phyloP scores from a whole-genome alignment of 1,284 basidiomycete genomes.

The Sporisorium sorghi region DNA sequence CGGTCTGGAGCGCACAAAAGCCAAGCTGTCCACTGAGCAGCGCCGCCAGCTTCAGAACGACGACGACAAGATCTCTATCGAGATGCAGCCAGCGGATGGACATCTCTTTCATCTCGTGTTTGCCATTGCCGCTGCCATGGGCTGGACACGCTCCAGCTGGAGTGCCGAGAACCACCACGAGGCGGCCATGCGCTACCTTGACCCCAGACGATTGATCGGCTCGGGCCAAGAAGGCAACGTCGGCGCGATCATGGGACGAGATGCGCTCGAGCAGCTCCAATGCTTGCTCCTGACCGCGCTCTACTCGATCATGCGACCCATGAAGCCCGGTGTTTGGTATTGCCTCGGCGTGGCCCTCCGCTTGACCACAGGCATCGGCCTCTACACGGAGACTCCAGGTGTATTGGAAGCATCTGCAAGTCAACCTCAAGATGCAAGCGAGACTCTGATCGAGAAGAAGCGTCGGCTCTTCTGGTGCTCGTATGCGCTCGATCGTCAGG shows the following conservation, averaged over 20 bases:
- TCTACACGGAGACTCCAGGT: slow-evolving; percentile 41
- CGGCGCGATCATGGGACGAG: slow-evolving; percentile 52
- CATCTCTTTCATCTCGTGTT: slow-evolving; percentile 55
- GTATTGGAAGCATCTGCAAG: slow-evolving; percentile 27
- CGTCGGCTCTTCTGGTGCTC: slow-evolving; percentile 54
- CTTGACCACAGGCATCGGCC: slow-evolving; percentile 49
- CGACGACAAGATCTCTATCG: slow-evolving; percentile 42
- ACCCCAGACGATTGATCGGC: slow-evolving; percentile 27
- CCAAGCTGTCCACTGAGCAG: slow-evolving; percentile 26
- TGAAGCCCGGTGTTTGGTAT: slow-evolving; percentile 53
- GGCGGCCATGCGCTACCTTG: slow-evolving; percentile 51
- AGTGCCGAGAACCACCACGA: slow-evolving; percentile 54
- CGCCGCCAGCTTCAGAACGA: slow-evolving; percentile 10
- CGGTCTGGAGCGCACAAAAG: slow-evolving; percentile 31
- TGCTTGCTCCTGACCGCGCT: slow-evolving; percentile 49
- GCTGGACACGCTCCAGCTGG: slow-evolving; percentile 46
- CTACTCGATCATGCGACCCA: slow-evolving; percentile 54
- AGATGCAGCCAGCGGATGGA: slow-evolving; percentile 49
- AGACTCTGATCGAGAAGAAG: slow-evolving; percentile 42
- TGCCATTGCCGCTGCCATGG: slow-evolving; percentile 52
- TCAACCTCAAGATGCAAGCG: slow-evolving; percentile 23
- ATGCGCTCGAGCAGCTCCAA: slow-evolving; percentile 51
- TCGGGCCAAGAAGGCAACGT: slow-evolving; percentile 39
- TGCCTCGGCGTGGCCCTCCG: slow-evolving; percentile 48
- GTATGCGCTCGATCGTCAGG: slow-evolving; percentile 48